These are phyloP conservation scores for Microbotryum violaceum DNA, from an alignment of 1,284 basidiomycete genomes.

Conservation along the genomic window DNA sequence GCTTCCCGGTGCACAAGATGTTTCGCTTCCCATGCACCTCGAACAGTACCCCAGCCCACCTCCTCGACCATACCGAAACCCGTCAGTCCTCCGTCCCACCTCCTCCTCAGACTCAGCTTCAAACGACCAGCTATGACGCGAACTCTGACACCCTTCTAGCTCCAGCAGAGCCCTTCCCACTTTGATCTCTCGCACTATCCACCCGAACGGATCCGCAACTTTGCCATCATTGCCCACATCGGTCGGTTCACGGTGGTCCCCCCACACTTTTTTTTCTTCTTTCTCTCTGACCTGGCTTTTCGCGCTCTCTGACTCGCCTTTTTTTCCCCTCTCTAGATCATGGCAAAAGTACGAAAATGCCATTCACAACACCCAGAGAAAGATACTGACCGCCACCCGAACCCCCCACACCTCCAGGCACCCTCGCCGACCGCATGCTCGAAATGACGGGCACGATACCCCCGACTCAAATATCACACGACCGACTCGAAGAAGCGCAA, in stretches of 20 bases:
- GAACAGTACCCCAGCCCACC: too few species aligned
- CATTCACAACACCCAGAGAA: neutral
- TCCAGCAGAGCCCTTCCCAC: too few species aligned
- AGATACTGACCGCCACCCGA: neutral
- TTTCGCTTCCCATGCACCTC: too few species aligned
- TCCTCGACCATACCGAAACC: too few species aligned
- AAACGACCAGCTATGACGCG: too few species aligned
- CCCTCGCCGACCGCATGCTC: constrained; percentile 66
- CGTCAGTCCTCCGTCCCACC: too few species aligned
- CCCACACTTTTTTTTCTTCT: neutral
- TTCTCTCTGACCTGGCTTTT: constrained; percentile 3
- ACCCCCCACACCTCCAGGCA: constrained; percentile 39
- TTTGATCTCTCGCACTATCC: constrained; percentile 58
- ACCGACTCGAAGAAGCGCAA: constrained; percentile 50
- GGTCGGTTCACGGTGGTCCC: constrained; percentile 53
- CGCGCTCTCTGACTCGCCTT: neutral
- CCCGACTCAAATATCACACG: neutral
- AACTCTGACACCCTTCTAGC: too few species aligned
- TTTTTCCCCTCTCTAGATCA: constrained; percentile 53
- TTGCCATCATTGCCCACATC: constrained; percentile 80
- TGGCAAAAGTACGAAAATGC: constrained; percentile 58
- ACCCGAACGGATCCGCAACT: constrained; percentile 76
- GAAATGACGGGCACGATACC: constrained; percentile 74
- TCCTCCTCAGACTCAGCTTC: too few species aligned
- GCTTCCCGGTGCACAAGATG: too few species aligned